Percentiles rank a stretch among this genome's conserved stretches.
Evolutionary conservation across 176 grass and related monocot species (phyloP).

Genomic region (Aegilops tauschii): DNA sequence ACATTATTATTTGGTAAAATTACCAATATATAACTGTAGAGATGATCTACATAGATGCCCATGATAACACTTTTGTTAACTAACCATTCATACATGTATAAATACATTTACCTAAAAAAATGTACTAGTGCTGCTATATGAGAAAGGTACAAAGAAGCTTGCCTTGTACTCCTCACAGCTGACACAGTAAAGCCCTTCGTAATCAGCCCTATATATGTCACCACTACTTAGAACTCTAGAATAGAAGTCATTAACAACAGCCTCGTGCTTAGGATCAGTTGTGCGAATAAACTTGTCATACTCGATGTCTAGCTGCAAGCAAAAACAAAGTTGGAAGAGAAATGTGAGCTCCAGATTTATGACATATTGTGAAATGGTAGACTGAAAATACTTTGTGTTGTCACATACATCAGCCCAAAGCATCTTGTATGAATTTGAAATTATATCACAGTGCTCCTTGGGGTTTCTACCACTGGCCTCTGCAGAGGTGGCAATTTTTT

Average conservation of each 20-base stretch:
- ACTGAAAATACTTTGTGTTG: conserved; percentile 6
- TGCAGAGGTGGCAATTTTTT: conserved; percentile 86
- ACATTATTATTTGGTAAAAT: not conserved
- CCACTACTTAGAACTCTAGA: conserved; percentile 78
- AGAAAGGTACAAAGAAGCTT: conserved; percentile 30
- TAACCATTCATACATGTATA: not conserved
- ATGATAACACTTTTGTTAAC: not conserved
- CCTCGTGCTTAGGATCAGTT: conserved; percentile 77
- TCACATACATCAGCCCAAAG: conserved; percentile 78
- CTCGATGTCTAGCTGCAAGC: conserved; percentile 71
- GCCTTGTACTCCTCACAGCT: conserved; percentile 99
- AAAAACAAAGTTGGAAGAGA: conserved; percentile 36
- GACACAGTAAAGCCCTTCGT: conserved; percentile 90
- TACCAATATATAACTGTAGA: not conserved
- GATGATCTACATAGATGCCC: not conserved
- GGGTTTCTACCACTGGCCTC: conserved; percentile 69
- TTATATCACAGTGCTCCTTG: conserved; percentile 75
- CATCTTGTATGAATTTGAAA: conserved; percentile 69
- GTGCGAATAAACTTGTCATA: conserved; percentile 95
- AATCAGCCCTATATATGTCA: conserved; percentile 94
- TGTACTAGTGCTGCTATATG: not conserved
- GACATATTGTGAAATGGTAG: not conserved
- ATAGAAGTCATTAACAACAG: conserved; percentile 91
- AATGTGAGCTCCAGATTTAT: conserved; percentile 17
- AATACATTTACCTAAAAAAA: not conserved